Evolutionary conservation across 1,139 yeast genomes (phyloP).

Genomic region (Pichiaceae sp.): DNA sequence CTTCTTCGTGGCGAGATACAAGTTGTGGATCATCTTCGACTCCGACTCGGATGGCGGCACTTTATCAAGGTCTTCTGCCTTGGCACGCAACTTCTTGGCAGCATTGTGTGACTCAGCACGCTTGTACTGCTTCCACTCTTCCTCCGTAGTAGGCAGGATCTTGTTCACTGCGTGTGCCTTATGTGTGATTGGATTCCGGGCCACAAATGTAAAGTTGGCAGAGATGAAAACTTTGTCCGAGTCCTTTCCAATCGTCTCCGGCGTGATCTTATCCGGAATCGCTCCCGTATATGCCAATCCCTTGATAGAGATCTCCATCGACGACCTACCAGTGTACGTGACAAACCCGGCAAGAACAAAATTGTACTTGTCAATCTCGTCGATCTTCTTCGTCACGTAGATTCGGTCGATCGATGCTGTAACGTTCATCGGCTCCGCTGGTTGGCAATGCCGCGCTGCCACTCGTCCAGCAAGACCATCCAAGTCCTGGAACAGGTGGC

Average conservation of each 20-base stretch:
- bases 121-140: constrained; percentile 75
- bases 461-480: constrained; percentile 87
- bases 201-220: constrained; percentile 92
- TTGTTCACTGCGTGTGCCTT: constrained; percentile 79
- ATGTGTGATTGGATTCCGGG: constrained; percentile 85
- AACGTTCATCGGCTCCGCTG: constrained; percentile 87
- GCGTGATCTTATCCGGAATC: constrained; percentile 28
- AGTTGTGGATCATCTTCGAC: constrained; percentile 61
- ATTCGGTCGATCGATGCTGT: constrained; percentile 93
- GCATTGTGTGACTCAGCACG: constrained; percentile 87
- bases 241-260: constrained; percentile 32
- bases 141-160: constrained; percentile 62
- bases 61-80: constrained; percentile 43
- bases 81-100: constrained; percentile 71
- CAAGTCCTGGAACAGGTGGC: constrained; percentile 85
- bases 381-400: constrained; percentile 78
- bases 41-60: constrained; percentile 73
- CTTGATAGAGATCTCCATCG: constrained; percentile 90
- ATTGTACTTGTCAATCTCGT: constrained; percentile 66
- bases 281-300: constrained; percentile 67
- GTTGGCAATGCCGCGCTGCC: constrained; percentile 79
- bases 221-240: constrained; percentile 42
- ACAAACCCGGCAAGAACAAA: constrained; percentile 81
- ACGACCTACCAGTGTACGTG: constrained; percentile 89
- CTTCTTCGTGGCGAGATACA: constrained; percentile 59